phyloP scores from a whole-genome alignment of 495 filamentous ascomycete species.

The Cairneyella variabilis region DNA sequence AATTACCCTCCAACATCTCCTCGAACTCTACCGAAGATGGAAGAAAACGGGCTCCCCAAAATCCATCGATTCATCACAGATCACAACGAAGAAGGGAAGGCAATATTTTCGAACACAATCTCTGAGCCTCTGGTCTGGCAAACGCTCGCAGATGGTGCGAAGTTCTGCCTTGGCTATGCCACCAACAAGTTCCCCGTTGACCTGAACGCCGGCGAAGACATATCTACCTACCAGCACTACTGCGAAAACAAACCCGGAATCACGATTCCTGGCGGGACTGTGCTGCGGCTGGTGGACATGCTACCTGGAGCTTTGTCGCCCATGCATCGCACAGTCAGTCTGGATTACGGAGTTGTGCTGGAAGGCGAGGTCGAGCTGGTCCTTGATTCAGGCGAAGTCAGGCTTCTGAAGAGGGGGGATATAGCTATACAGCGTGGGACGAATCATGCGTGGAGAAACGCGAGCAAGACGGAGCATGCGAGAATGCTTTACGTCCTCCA shows the following conservation, averaged over 20 bases:
- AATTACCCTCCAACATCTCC: neutral
- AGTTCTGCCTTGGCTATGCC: conserved; percentile 42
- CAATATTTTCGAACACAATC: conserved; percentile 28
- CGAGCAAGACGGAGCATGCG: conserved; percentile 38
- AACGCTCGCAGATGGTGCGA: conserved; percentile 23
- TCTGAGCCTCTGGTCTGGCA: conserved; percentile 11
- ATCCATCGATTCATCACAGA: conserved; percentile 34
- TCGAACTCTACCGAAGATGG: neutral
- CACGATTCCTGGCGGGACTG: conserved; percentile 40
- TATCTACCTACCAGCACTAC: conserved; percentile 33
- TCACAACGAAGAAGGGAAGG: conserved; percentile 35
- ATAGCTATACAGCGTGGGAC: conserved; percentile 21
- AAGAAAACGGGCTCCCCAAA: conserved; percentile 2
- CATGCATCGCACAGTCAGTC: conserved; percentile 68
- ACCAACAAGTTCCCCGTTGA: conserved; percentile 55
- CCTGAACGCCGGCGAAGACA: conserved; percentile 48
- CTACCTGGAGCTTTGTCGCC: conserved; percentile 46
- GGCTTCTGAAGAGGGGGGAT: conserved; percentile 53
- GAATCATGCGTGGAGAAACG: conserved; percentile 60
- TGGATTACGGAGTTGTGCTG: conserved; percentile 75
- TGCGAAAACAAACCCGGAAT: conserved; percentile 28
- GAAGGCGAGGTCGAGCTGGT: conserved; percentile 64
- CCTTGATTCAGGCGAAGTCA: conserved; percentile 56
- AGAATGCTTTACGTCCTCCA: conserved; percentile 57
- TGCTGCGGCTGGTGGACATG: conserved; percentile 60